Percentiles rank a stretch among this genome's conserved stretches.
These are phyloP conservation scores for Prosopis cineraria DNA, from an alignment of 306 rosid genomes.

Conservation along the genomic window DNA sequence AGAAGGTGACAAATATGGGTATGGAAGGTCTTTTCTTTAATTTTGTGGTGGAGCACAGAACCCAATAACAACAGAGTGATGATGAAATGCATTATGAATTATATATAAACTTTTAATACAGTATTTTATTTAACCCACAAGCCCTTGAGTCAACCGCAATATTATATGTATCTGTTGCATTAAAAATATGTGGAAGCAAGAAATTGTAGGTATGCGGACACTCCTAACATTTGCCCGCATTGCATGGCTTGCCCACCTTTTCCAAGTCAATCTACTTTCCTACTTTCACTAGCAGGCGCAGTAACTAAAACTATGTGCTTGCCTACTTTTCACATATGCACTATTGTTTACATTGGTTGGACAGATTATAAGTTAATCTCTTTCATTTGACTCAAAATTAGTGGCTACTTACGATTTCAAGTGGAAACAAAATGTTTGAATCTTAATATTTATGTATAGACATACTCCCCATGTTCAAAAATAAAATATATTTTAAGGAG, in stretches of 20 bases:
- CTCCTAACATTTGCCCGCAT: conserved; percentile 31
- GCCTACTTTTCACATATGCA: conserved; percentile 18
- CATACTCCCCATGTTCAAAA: too few species aligned
- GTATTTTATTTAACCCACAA: conserved; percentile 41
- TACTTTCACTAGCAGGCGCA: conserved; percentile 33
- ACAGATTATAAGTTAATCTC: background rate
- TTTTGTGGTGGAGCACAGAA: conserved; percentile 63
- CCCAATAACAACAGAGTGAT: conserved; percentile 60
- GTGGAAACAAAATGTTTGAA: too few species aligned
- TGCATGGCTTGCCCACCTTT: conserved; percentile 71
- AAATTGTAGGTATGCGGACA: conserved; percentile 53
- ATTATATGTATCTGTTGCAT: conserved; percentile 38
- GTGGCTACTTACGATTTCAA: background rate
- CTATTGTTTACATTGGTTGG: background rate
- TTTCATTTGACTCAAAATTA: background rate
- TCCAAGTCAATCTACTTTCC: conserved; percentile 41
- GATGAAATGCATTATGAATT: conserved; percentile 55
- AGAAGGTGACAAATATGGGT: conserved; percentile 33
- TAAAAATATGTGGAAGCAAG: conserved; percentile 29
- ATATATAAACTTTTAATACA: conserved; percentile 25
- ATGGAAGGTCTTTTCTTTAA: conserved; percentile 24
- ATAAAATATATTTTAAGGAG: too few species aligned
- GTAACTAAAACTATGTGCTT: conserved; percentile 29
- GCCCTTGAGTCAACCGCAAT: conserved; percentile 62
- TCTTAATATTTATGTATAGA: too few species aligned